Percentiles rank a stretch among this genome's conserved stretches.
Evolutionary conservation across 257 asterid species (phyloP).

Genomic region (Striga asiatica): DNA sequence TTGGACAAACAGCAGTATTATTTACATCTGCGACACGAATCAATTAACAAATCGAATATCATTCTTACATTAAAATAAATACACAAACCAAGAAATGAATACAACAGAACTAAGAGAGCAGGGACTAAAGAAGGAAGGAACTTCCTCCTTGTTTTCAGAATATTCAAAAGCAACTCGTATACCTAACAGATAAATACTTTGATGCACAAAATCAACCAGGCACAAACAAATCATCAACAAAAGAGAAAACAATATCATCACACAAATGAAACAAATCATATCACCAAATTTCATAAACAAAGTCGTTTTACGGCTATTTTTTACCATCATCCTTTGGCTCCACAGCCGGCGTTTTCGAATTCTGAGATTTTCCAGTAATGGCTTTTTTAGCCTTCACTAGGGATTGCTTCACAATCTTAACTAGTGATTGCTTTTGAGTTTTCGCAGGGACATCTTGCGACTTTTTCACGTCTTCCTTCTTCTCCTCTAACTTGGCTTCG

Average conservation of each 20-base stretch:
- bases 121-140: neutral
- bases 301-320: conserved; percentile 20
- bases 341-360: conserved; percentile 41
- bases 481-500: conserved; percentile 21
- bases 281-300: neutral
- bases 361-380: conserved; percentile 63
- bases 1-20: conserved; percentile 3
- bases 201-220: conserved; percentile 27
- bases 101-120: conserved; percentile 8
- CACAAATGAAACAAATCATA: neutral
- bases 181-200: conserved; percentile 18
- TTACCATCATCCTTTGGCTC: conserved; percentile 37
- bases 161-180: conserved; percentile 23
- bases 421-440: conserved; percentile 44
- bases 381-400: conserved; percentile 90
- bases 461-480: conserved; percentile 29
- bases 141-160: conserved; percentile 18
- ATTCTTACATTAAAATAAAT: conserved; percentile 27
- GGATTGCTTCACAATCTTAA: conserved; percentile 76
- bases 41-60: conserved; percentile 36
- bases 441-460: neutral
- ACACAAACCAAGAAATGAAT: conserved; percentile 37
- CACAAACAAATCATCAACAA: conserved; percentile 15
- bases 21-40: conserved; percentile 13
- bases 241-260: conserved; percentile 22